phyloP scores from a whole-genome alignment of 768 basidiomycete genomes.

The Cyclocybe aegerita region DNA sequence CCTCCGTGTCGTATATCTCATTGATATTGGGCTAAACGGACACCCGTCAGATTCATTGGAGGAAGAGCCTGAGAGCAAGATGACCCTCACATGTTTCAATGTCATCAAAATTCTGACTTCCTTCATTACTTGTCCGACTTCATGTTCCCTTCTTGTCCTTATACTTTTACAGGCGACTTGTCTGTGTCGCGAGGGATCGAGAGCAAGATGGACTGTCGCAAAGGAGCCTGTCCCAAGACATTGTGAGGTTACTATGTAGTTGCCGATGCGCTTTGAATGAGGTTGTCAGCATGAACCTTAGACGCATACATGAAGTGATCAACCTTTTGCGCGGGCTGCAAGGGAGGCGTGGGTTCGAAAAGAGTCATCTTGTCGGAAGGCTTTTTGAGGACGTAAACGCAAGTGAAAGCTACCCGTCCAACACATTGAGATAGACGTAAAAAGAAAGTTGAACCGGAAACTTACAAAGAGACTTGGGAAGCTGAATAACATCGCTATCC shows the following conservation, averaged over 20 bases:
- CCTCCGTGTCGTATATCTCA: constrained; percentile 68
- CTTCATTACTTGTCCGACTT: constrained; percentile 66
- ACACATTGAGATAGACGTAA: background rate
- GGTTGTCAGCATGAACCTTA: background rate
- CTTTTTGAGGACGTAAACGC: constrained; percentile 56
- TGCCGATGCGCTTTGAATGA: constrained; percentile 51
- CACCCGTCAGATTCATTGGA: background rate
- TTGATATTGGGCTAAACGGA: constrained; percentile 74
- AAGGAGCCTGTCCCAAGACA: constrained; percentile 81
- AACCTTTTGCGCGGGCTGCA: constrained; percentile 54
- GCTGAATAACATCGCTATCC: constrained; percentile 70
- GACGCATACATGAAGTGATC: constrained; percentile 7
- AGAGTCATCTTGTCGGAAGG: constrained; percentile 51
- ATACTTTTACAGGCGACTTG: constrained; percentile 89
- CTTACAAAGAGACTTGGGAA: constrained; percentile 66
- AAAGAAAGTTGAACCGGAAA: background rate
- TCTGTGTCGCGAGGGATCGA: constrained; percentile 58
- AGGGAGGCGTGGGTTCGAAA: constrained; percentile 64
- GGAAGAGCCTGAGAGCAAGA: background rate
- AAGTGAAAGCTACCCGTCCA: constrained; percentile 56
- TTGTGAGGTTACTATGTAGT: constrained; percentile 74
- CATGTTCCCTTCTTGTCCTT: constrained; percentile 57
- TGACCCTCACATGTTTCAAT: constrained; percentile 61
- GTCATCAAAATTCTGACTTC: constrained; percentile 74
- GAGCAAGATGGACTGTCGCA: constrained; percentile 78